Evolutionary conservation across 257 asterid species (phyloP).

Genomic region (Penstemon barbatus): DNA sequence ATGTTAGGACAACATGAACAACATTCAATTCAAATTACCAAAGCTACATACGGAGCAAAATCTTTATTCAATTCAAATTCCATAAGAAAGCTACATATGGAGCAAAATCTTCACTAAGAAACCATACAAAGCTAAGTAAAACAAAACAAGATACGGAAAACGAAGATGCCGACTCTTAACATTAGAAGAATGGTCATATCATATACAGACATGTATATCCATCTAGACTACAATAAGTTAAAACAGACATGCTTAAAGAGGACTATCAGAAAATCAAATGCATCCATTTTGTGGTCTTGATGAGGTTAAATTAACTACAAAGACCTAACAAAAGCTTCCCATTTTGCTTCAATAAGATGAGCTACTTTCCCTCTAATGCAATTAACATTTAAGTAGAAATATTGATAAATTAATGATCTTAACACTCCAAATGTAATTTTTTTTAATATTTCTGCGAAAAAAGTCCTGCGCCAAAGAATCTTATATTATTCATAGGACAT

Average conservation of each 20-base stretch:
- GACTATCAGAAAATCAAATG: not conserved
- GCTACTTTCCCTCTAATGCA: not conserved
- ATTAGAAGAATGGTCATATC: conserved; percentile 7
- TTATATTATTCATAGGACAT: not conserved
- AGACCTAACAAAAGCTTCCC: not conserved
- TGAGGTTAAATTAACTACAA: not conserved
- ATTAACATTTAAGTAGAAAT: not conserved
- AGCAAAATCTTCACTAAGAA: not conserved
- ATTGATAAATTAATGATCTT: not conserved
- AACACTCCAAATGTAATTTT: not conserved
- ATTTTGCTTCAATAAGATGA: not conserved
- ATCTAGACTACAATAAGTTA: not conserved
- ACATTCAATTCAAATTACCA: not conserved
- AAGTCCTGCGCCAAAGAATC: not conserved
- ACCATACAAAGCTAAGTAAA: not conserved
- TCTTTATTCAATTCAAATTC: not conserved
- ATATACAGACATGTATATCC: not conserved
- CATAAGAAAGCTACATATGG: not conserved
- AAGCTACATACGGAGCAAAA: not conserved
- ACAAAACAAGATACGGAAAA: not conserved
- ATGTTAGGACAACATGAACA: not conserved
- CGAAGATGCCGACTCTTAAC: not conserved
- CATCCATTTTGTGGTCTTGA: not conserved
- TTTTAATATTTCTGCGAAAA: not conserved
- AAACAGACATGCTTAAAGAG: not conserved